phyloP scores from a whole-genome alignment of 2,329 filamentous ascomycete species.

The Colletotrichum lindemuthianum region DNA sequence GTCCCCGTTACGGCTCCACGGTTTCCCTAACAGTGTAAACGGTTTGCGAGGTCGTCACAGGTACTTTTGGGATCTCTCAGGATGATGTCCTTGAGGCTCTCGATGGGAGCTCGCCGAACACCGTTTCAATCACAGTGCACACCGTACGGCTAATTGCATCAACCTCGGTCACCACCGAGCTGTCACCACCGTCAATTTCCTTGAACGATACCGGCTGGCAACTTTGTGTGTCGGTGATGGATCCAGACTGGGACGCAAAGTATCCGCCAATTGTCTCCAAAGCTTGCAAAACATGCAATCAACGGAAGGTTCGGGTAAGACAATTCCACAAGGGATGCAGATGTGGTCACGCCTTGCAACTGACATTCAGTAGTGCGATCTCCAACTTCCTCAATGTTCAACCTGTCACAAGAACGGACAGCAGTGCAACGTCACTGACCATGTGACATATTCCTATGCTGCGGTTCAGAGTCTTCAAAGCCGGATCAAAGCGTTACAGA shows the following conservation, averaged over 20 bases:
- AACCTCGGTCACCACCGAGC: conserved; percentile 14
- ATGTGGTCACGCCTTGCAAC: background rate
- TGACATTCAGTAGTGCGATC: conserved; percentile 37
- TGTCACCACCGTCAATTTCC: background rate
- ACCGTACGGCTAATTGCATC: background rate
- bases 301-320: conserved; percentile 40
- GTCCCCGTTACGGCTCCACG: too few species aligned
- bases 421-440: conserved; percentile 37
- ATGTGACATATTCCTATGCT: conserved; percentile 36
- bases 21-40: background rate
- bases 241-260: conserved; percentile 18
- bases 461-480: conserved; percentile 29
- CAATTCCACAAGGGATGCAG: background rate
- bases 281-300: conserved; percentile 34
- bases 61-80: too few species aligned
- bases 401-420: conserved; percentile 31
- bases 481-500: conserved; percentile 23
- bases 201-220: background rate
- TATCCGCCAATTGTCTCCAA: conserved; percentile 32
- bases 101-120: too few species aligned
- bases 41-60: too few species aligned
- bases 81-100: too few species aligned
- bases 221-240: conserved; percentile 2
- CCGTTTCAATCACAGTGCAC: too few species aligned
- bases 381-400: conserved; percentile 41